Conservation (phyloP, 2,329 filamentous ascomycete species). For the Nemania diffusa region DNA sequence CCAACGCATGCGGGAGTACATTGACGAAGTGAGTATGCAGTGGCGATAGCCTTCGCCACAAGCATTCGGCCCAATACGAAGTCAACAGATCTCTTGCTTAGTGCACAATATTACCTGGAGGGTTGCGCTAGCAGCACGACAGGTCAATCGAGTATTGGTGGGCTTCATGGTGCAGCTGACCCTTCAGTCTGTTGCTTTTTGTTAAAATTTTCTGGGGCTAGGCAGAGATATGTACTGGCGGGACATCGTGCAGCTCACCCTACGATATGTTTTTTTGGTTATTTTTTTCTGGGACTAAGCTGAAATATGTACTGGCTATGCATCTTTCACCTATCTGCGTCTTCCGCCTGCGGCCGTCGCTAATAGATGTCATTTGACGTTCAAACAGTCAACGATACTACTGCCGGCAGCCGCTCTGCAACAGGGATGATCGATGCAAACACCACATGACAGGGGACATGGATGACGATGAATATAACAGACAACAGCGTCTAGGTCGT, state of each 20-base stretch:
- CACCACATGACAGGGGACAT: conserved; percentile 32
- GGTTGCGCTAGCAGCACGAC: neutral
- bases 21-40: conserved; percentile 30
- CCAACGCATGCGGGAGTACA: neutral
- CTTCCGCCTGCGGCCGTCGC: conserved; percentile 8
- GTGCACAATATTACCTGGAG: neutral
- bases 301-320: neutral
- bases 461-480: conserved; percentile 15
- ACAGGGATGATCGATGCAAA: conserved; percentile 45
- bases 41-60: conserved; percentile 33
- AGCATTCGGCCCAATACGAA: neutral
- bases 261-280: neutral
- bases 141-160: neutral
- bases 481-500: neutral
- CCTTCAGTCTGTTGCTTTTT: neutral
- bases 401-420: conserved; percentile 43
- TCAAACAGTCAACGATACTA: conserved; percentile 48
- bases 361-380: conserved; percentile 39
- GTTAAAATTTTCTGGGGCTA: neutral
- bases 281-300: neutral
- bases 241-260: neutral
- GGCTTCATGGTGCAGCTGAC: neutral
- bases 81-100: neutral
- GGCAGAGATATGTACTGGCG: neutral
- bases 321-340: neutral